phyloP scores from a whole-genome alignment of 257 asterid species.

The Solanum pennellii region DNA sequence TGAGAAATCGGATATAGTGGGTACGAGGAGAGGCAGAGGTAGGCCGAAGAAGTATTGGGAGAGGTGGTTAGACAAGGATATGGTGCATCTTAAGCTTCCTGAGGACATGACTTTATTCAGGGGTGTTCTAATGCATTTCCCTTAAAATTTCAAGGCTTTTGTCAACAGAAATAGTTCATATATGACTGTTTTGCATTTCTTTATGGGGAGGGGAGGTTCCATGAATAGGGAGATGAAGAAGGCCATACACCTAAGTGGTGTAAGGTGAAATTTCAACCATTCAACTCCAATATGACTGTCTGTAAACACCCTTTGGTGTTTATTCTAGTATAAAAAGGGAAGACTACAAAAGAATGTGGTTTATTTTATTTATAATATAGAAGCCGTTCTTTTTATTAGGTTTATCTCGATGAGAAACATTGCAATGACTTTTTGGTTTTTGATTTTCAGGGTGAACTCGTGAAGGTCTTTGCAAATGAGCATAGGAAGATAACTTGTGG shows the following conservation, averaged over 20 bases:
- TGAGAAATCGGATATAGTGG: neutral
- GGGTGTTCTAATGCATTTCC: neutral
- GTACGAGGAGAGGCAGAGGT: neutral
- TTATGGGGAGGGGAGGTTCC: neutral
- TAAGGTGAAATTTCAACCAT: neutral
- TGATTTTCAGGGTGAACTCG: conserved; percentile 83
- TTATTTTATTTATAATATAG: neutral
- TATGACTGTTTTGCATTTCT: neutral
- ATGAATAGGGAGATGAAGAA: neutral
- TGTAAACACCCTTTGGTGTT: neutral
- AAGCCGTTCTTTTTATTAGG: too few species aligned
- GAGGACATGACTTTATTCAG: neutral
- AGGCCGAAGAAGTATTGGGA: neutral
- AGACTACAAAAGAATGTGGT: neutral
- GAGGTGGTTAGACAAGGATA: neutral
- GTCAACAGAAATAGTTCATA: neutral
- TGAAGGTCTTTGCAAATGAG: conserved; percentile 84
- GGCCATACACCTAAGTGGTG: neutral
- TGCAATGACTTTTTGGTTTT: conserved; percentile 18
- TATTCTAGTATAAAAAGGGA: neutral
- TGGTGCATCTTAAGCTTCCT: neutral
- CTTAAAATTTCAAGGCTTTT: neutral
- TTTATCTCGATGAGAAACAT: conserved; percentile 6
- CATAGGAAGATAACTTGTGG: conserved; percentile 86
- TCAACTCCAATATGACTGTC: neutral